Conservation (phyloP, 345 rosid genomes). For the Brassica nigra region DNA sequence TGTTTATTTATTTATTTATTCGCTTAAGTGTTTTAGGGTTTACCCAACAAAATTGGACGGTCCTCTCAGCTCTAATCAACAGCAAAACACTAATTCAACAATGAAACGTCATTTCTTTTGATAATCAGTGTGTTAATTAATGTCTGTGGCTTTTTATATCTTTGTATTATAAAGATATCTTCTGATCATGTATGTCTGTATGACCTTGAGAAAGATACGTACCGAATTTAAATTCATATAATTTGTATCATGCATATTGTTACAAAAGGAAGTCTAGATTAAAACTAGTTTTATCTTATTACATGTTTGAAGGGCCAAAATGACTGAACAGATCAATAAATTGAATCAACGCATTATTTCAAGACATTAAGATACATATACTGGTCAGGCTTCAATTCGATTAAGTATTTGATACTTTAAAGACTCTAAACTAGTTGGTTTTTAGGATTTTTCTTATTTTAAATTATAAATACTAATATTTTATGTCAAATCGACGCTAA, state of each 20-base stretch:
- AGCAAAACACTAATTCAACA: neutral
- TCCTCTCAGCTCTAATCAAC: conserved; percentile 7
- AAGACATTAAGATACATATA: neutral
- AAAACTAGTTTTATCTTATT: neutral
- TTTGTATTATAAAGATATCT: conserved; percentile 11
- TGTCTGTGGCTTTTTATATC: conserved; percentile 1
- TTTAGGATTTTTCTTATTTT: neutral
- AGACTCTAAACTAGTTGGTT: neutral
- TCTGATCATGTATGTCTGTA: conserved; percentile 16
- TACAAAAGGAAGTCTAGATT: conserved; percentile 1
- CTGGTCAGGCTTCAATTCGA: conserved; percentile 9
- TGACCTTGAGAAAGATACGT: neutral
- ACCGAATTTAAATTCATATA: conserved; percentile 18
- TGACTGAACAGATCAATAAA: neutral
- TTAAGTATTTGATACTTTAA: neutral
- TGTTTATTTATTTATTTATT: neutral
- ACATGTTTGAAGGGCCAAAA: conserved; percentile 17
- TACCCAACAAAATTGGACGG: neutral
- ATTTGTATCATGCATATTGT: neutral
- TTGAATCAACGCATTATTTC: neutral
- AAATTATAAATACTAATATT: neutral
- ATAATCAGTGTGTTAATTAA: neutral
- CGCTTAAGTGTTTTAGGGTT: neutral
- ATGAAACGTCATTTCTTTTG: conserved; percentile 1
- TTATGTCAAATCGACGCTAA: neutral